Evolutionary conservation across 2,329 filamentous ascomycete genomes (phyloP).

Genomic region (Talaromyces sp.): DNA sequence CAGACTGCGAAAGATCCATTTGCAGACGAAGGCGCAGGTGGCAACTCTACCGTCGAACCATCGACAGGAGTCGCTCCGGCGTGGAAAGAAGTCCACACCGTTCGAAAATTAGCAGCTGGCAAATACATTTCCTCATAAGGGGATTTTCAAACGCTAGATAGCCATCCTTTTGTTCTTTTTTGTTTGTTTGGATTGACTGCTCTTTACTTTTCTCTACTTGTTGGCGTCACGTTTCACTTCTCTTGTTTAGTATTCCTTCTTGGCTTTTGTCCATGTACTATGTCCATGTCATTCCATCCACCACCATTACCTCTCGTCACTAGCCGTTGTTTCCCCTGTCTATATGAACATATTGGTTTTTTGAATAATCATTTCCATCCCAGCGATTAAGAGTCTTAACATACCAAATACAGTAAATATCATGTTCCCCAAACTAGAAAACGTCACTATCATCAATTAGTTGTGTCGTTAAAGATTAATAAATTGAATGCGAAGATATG

Average conservation of each 20-base stretch:
- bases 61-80: constrained; percentile 17
- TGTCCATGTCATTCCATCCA: background rate
- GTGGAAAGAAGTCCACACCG: constrained; percentile 64
- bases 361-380: background rate
- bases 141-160: background rate
- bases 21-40: constrained; percentile 35
- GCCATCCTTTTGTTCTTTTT: background rate
- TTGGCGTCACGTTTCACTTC: constrained; percentile 6
- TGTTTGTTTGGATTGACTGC: background rate
- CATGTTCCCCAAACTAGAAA: background rate
- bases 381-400: background rate
- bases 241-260: constrained; percentile 13
- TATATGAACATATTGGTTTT: background rate
- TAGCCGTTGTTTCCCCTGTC: background rate
- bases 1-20: constrained; percentile 39
- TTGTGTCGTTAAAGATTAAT: background rate
- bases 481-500: background rate
- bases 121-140: constrained; percentile 59
- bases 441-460: background rate
- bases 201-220: constrained; percentile 2
- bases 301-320: background rate
- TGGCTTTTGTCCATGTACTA: background rate
- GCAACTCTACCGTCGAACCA: constrained; percentile 3
- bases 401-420: background rate
- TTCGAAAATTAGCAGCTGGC: constrained; percentile 65